Evolutionary conservation across 257 asterid species (phyloP).

Genomic region (Capsicum chinense): DNA sequence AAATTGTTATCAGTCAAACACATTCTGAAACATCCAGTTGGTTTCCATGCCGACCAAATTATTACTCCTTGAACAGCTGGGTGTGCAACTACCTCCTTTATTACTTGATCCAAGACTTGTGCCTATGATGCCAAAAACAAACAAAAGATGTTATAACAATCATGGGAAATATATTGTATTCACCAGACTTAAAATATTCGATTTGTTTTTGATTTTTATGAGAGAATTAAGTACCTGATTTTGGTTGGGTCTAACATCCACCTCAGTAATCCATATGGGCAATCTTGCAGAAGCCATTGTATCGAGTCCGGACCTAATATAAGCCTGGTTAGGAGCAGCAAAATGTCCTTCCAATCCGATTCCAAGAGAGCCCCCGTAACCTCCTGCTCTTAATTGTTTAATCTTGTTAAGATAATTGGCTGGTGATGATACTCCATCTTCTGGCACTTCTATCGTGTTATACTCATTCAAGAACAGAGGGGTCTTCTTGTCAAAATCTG

Average conservation of each 20-base stretch:
- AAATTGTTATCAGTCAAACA: slow-evolving; percentile 65
- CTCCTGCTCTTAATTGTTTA: slow-evolving; percentile 43
- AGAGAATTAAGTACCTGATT: background rate
- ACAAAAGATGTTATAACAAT: slow-evolving; percentile 28
- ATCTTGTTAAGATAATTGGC: slow-evolving; percentile 48
- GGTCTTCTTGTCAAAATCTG: slow-evolving; percentile 46
- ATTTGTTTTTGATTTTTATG: background rate
- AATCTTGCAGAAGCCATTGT: slow-evolving; percentile 50
- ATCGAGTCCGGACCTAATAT: slow-evolving; percentile 55
- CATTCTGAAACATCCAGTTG: slow-evolving; percentile 62
- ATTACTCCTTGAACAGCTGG: slow-evolving; percentile 45
- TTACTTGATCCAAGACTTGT: slow-evolving; percentile 45
- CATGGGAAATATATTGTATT: background rate
- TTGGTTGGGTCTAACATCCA: slow-evolving; percentile 46
- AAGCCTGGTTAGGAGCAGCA: slow-evolving; percentile 47
- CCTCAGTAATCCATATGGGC: slow-evolving; percentile 78
- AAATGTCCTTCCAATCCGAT: slow-evolving; percentile 50
- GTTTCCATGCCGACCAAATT: slow-evolving; percentile 63
- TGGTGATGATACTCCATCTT: slow-evolving; percentile 48
- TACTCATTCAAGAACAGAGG: slow-evolving; percentile 62
- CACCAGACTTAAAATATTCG: background rate
- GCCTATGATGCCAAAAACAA: slow-evolving; percentile 39
- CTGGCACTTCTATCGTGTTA: slow-evolving; percentile 56
- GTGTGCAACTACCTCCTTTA: slow-evolving; percentile 55
- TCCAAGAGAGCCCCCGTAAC: slow-evolving; percentile 45